Base-by-base conservation (phyloP, 352 stramenopile genomes). In the Phytophthora sansomeana region DNA sequence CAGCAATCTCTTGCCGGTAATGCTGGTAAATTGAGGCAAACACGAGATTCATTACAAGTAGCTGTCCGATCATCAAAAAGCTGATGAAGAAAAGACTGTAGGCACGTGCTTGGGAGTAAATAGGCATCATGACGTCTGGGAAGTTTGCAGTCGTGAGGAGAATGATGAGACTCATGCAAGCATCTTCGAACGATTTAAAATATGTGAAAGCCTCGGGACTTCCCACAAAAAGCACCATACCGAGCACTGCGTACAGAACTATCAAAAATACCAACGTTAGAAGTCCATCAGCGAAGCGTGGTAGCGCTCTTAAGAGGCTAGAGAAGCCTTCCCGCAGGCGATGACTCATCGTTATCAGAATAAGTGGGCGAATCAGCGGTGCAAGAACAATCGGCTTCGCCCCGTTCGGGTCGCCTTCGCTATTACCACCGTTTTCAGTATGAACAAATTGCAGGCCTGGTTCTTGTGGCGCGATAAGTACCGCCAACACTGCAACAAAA, bases 41-140 rank as follows among this genome's bases (percentile, higher is more conserved):
- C 7, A 93, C 80, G 13, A 93, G 68, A 50, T 94, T 95, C 78
- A 92, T 90, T 62, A 95, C 72, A 24, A 95, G 78, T n/a, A 93
- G 72, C 28, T 92, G 72, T 4, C 78, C 80, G 28, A 95, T 77
- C 35, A 83, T 69, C 39, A 95, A 70, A 55, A 89, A 90, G 17
- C 73, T 80, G 32, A 91, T 74, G 48, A 95, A 94, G 67, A 92
- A 89, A 19, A 92, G 49, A 47, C 75, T 82, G 2, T 70, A 70
- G 9, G 65, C 65, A 10, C 85, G 71, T 8, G 70, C 51, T 21
- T 73, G 52, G 3, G 68, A 75, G 65, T 92, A 96, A 3, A 81
- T 76, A 6, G 83, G 80, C 68, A 93, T 87, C 82, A 92, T 90
- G 13, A 96, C 69, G 65, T 96, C 85, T 1, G 87, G 87, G n/a